Percentiles rank a stretch among this genome's conserved stretches.
phyloP scores from a whole-genome alignment of 495 filamentous ascomycete genomes.

The Podospora sp. region DNA sequence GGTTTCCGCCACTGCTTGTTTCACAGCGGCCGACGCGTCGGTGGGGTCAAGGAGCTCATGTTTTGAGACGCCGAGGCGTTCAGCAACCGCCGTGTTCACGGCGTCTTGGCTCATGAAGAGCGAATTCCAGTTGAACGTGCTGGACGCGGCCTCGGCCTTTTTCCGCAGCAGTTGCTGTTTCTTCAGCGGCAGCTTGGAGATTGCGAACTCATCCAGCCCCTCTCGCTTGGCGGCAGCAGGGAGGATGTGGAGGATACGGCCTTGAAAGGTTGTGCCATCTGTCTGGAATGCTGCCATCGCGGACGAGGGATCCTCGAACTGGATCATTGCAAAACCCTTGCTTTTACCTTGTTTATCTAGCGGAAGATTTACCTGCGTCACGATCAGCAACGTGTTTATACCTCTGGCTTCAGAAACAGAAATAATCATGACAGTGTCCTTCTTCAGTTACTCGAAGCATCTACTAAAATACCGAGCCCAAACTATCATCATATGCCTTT shows the following conservation, averaged over 20 bases:
- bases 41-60: constrained; percentile 91
- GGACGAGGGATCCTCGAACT: constrained; percentile 66
- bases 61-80: constrained; percentile 85
- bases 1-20: constrained; percentile 96
- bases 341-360: constrained; percentile 65
- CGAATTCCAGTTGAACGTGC: constrained; percentile 93
- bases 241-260: constrained; percentile 86
- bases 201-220: constrained; percentile 79
- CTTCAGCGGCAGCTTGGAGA: constrained; percentile 88
- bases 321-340: constrained; percentile 90
- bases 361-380: constrained; percentile 74
- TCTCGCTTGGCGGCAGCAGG: constrained; percentile 79
- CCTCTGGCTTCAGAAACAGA: constrained; percentile 26
- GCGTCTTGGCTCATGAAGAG: constrained; percentile 98
- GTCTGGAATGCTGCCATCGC: constrained; percentile 78
- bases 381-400: constrained; percentile 35
- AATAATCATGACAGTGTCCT: constrained; percentile 33
- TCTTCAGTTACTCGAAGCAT: constrained; percentile 58
- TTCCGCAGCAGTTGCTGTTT: constrained; percentile 89
- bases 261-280: constrained; percentile 86
- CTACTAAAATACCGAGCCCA: constrained; percentile 68
- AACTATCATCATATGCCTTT: constrained; percentile 57
- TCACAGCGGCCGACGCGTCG: constrained; percentile 87
- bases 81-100: constrained; percentile 86
- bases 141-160: constrained; percentile 73